phyloP scores from a whole-genome alignment of 73 alveolate genomes.

The Paramecium pentaurelia region DNA sequence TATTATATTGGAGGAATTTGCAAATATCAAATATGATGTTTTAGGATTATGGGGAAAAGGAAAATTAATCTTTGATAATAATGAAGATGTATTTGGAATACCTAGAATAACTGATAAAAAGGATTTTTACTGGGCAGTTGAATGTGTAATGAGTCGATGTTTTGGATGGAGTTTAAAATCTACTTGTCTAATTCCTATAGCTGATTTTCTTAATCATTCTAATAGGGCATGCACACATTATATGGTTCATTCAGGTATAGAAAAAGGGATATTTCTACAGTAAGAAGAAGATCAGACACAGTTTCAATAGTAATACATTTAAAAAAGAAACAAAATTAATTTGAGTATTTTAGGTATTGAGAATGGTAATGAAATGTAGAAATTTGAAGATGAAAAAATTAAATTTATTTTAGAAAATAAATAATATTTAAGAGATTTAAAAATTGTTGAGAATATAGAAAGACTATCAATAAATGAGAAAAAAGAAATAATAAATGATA shows the following conservation, averaged over 20 bases:
- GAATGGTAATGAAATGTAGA: neutral
- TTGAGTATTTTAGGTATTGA: neutral
- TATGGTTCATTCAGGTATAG: neutral
- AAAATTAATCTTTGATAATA: neutral
- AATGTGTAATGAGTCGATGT: constrained; percentile 43
- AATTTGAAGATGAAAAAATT: neutral
- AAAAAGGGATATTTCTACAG: neutral
- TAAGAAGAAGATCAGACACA: neutral
- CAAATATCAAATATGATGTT: neutral
- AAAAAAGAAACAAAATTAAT: neutral
- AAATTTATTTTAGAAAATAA: neutral
- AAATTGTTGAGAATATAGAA: neutral
- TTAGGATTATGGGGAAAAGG: neutral
- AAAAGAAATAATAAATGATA: neutral
- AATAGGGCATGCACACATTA: constrained; percentile 33
- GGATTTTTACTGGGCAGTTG: constrained; percentile 38
- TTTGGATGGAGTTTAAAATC: constrained; percentile 36
- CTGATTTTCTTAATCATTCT: constrained; percentile 40
- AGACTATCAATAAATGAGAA: neutral
- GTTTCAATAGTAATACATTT: neutral
- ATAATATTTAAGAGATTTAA: neutral
- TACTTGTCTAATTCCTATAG: constrained; percentile 13
- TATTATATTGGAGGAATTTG: neutral
- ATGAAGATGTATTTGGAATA: neutral
- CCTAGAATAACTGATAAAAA: neutral